Percentiles rank a stretch among this genome's conserved stretches.
These are phyloP conservation scores for Lippia alba DNA, from an alignment of 305 asterid species.

Conservation along the genomic window DNA sequence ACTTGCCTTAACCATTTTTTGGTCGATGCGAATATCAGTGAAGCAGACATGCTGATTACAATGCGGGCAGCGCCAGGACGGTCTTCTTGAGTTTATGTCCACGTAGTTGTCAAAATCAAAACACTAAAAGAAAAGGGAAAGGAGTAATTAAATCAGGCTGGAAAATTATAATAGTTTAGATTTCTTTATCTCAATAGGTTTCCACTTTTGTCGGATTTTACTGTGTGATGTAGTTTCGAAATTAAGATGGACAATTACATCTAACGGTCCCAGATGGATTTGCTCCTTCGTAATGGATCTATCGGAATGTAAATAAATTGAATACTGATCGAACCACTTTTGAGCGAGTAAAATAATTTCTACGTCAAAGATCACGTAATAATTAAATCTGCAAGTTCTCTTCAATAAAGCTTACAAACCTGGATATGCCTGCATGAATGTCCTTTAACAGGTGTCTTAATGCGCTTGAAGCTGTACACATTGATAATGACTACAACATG, in stretches of 20 bases:
- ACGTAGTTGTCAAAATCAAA: conserved; percentile 85
- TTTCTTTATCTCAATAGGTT: conserved; percentile 14
- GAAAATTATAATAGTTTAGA: conserved; percentile 21
- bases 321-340: background rate
- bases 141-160: conserved; percentile 14
- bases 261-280: conserved; percentile 22
- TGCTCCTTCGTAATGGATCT: conserved; percentile 4
- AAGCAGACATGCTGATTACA: conserved; percentile 85
- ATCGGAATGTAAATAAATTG: conserved; percentile 17
- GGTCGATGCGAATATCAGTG: conserved; percentile 86
- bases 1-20: conserved; percentile 88
- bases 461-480: conserved; percentile 68
- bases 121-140: conserved; percentile 56
- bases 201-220: conserved; percentile 17
- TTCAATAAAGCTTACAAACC: conserved; percentile 48
- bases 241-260: conserved; percentile 14
- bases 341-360: conserved; percentile 6
- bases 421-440: conserved; percentile 84
- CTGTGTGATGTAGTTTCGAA: background rate
- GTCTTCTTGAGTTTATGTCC: conserved; percentile 82
- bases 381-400: conserved; percentile 22
- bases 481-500: conserved; percentile 31
- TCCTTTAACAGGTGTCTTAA: conserved; percentile 86
- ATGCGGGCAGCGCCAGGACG: conserved; percentile 96
- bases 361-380: conserved; percentile 23